phyloP scores from a whole-genome alignment of 2,329 filamentous ascomycete genomes.

The Exophiala viscosa region DNA sequence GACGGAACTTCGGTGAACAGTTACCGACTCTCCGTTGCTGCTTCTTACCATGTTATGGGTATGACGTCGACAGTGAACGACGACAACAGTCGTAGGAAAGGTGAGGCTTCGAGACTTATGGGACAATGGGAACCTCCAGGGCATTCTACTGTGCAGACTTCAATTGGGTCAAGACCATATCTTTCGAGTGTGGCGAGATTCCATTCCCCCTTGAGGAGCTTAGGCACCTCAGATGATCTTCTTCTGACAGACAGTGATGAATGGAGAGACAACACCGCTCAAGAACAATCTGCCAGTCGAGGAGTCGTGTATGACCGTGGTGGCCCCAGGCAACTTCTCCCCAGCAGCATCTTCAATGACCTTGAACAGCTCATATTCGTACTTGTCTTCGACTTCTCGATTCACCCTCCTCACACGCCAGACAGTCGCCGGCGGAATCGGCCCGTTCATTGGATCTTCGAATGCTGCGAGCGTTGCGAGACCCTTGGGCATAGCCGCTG shows the following conservation, averaged over 20 bases:
- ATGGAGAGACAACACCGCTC: slow-evolving; percentile 29
- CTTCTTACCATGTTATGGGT: too few species aligned
- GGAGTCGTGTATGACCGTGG: slow-evolving; percentile 33
- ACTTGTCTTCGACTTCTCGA: slow-evolving; percentile 2
- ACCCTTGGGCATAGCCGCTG: slow-evolving; percentile 32
- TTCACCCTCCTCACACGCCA: slow-evolving; percentile 28
- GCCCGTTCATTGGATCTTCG: slow-evolving; percentile 26
- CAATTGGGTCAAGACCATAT: neutral
- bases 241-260: slow-evolving; percentile 27
- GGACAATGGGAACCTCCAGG: too few species aligned
- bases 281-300: slow-evolving; percentile 34
- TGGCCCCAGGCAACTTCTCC: slow-evolving; percentile 25
- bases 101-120: too few species aligned
- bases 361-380: slow-evolving; percentile 30
- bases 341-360: slow-evolving; percentile 36
- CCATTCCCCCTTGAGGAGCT: neutral
- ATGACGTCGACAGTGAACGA: too few species aligned
- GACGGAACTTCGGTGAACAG: too few species aligned
- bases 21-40: too few species aligned
- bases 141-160: too few species aligned
- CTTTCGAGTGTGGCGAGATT: too few species aligned
- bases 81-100: too few species aligned
- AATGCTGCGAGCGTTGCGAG: slow-evolving; percentile 25
- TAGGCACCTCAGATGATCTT: neutral
- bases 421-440: slow-evolving; percentile 25